Evolutionary conservation across 768 basidiomycete species (phyloP).

Genomic region (Hericium coralloides): DNA sequence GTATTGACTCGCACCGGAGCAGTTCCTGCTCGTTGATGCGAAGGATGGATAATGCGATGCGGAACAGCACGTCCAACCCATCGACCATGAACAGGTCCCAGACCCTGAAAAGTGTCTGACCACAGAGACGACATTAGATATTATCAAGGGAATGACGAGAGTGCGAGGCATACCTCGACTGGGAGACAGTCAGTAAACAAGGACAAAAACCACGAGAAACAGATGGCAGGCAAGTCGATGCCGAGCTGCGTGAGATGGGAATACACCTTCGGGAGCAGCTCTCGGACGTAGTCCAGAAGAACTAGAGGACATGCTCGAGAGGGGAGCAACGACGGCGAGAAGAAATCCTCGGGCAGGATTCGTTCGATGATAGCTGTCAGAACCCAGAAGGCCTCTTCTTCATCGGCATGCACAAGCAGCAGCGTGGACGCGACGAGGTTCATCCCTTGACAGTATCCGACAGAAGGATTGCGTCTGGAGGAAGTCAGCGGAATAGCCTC

Average conservation of each 20-base stretch:
- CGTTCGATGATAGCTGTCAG: slow-evolving; percentile 83
- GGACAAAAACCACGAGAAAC: slow-evolving; percentile 97
- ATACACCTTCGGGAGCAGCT: slow-evolving; percentile 65
- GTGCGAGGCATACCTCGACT: slow-evolving; percentile 55
- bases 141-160: neutral
- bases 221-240: slow-evolving; percentile 88
- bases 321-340: slow-evolving; percentile 84
- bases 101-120: slow-evolving; percentile 83
- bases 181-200: slow-evolving; percentile 95
- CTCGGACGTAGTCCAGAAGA: slow-evolving; percentile 78
- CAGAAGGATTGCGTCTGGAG: slow-evolving; percentile 75
- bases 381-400: slow-evolving; percentile 97
- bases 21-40: slow-evolving; percentile 80
- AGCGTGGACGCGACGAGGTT: slow-evolving; percentile 93
- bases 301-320: slow-evolving; percentile 93
- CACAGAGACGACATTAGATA: neutral
- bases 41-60: slow-evolving; percentile 83
- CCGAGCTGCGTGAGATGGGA: slow-evolving; percentile 70
- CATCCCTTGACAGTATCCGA: slow-evolving; percentile 96
- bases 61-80: slow-evolving; percentile 84
- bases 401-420: slow-evolving; percentile 85
- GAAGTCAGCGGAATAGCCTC: neutral
- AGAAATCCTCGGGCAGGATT: slow-evolving; percentile 87
- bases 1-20: slow-evolving; percentile 73
- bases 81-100: slow-evolving; percentile 97